Evolutionary conservation across 2,329 filamentous ascomycete species (phyloP).

Genomic region (Aspergillus sp.): DNA sequence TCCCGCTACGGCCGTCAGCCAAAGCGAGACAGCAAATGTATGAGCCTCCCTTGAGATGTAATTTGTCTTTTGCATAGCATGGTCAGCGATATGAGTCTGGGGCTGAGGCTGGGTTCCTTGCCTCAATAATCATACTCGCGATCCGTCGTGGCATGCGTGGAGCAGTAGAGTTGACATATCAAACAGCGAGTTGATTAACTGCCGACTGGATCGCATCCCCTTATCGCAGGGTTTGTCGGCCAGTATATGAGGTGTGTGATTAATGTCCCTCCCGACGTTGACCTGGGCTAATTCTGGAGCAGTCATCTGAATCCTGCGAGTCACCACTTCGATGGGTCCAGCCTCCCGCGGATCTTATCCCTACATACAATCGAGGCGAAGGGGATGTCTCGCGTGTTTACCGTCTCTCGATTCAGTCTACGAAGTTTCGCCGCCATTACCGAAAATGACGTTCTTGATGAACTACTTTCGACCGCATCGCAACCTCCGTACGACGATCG

Average conservation of each 20-base stretch:
- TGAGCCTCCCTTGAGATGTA: constrained; percentile 29
- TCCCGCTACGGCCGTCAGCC: constrained; percentile 37
- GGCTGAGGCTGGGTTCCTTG: constrained; percentile 14
- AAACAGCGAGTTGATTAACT: constrained; percentile 47
- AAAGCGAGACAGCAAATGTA: constrained; percentile 38
- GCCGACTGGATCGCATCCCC: constrained; percentile 19
- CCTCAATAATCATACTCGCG: constrained; percentile 27
- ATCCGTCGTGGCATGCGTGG: constrained; percentile 56
- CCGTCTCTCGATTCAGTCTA: constrained; percentile 40
- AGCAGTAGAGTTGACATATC: constrained; percentile 40
- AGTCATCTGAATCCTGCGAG: not conserved
- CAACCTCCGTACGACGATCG: constrained; percentile 31
- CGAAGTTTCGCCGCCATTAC: constrained; percentile 21
- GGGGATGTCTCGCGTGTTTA: constrained; percentile 35
- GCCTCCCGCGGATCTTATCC: not conserved
- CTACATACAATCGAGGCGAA: constrained; percentile 52
- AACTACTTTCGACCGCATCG: constrained; percentile 44
- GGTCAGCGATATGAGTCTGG: constrained; percentile 44
- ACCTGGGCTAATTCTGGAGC: not conserved
- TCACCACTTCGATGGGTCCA: not conserved
- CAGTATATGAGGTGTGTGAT: constrained; percentile 2
- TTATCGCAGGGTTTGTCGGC: constrained; percentile 32
- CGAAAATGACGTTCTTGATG: constrained; percentile 49
- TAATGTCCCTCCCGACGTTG: not conserved
- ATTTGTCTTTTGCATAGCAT: constrained; percentile 49